Percentiles rank a stretch among this genome's conserved stretches.
Conservation (phyloP, 176 grass and related monocot genomes). For the Musa schizocarpa region DNA sequence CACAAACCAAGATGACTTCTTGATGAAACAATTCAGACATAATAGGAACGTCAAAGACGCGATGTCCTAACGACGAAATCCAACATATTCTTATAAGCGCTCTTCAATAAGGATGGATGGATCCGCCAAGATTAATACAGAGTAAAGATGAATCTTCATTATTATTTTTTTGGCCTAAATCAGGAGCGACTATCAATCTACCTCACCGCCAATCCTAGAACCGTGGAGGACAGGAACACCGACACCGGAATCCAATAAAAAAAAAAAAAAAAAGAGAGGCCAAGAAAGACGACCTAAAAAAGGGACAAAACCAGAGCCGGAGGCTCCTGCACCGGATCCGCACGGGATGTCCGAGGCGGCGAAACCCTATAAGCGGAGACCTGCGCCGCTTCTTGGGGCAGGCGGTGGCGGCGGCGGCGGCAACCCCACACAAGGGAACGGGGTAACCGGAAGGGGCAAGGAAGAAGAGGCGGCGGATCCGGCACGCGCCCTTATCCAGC, state of each 20-base stretch:
- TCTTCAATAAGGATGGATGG: neutral
- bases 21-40: neutral
- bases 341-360: neutral
- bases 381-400: neutral
- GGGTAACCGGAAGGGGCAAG: too few relatives aligned
- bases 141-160: neutral
- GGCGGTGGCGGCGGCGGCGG: neutral
- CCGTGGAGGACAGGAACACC: neutral
- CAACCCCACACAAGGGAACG: neutral
- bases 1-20: neutral
- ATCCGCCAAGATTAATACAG: neutral
- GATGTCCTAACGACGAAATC: neutral
- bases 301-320: too few relatives aligned
- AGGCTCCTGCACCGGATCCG: neutral
- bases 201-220: too few relatives aligned
- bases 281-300: neutral
- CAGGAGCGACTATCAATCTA: neutral
- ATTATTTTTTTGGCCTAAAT: neutral
- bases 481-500: neutral
- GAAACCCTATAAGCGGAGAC: neutral
- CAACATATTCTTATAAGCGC: neutral
- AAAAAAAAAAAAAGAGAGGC: neutral
- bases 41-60: neutral
- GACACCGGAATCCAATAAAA: too few relatives aligned
- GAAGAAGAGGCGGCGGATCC: neutral